Percentiles rank a stretch among this genome's conserved stretches.
phyloP scores from a whole-genome alignment of 2,329 filamentous ascomycete genomes.

The Trichoderma atrobrunneum region DNA sequence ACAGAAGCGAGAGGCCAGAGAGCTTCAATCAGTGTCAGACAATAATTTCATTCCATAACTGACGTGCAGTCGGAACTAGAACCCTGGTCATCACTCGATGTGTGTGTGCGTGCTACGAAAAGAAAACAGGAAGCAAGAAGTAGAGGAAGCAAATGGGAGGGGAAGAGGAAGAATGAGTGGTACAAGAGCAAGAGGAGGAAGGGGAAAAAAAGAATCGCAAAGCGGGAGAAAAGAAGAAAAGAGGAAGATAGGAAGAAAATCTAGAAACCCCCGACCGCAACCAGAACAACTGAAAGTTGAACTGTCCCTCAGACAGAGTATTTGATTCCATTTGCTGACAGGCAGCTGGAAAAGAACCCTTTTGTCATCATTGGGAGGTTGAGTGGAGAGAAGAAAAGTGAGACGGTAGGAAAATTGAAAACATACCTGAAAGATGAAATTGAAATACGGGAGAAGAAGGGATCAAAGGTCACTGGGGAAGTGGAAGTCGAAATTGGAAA shows the following conservation, averaged over 20 bases:
- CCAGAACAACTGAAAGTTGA: not conserved
- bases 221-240: too few relatives aligned
- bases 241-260: not conserved
- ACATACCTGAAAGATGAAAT: not conserved
- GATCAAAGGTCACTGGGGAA: not conserved
- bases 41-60: not conserved
- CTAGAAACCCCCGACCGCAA: not conserved
- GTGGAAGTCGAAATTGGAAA: not conserved
- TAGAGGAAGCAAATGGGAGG: not conserved
- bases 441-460: not conserved
- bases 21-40: not conserved
- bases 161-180: not conserved
- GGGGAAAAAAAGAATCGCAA: not conserved
- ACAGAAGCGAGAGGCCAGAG: not conserved
- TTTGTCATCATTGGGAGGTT: not conserved
- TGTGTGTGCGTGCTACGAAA: not conserved
- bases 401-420: not conserved
- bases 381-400: not conserved
- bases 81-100: not conserved
- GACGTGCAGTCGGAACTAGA: not conserved
- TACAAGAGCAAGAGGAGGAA: not conserved
- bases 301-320: not conserved
- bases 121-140: not conserved
- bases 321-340: not conserved
- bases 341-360: not conserved